phyloP scores from a whole-genome alignment of 2,329 filamentous ascomycete genomes.

The Ascocoryne sarcoides region DNA sequence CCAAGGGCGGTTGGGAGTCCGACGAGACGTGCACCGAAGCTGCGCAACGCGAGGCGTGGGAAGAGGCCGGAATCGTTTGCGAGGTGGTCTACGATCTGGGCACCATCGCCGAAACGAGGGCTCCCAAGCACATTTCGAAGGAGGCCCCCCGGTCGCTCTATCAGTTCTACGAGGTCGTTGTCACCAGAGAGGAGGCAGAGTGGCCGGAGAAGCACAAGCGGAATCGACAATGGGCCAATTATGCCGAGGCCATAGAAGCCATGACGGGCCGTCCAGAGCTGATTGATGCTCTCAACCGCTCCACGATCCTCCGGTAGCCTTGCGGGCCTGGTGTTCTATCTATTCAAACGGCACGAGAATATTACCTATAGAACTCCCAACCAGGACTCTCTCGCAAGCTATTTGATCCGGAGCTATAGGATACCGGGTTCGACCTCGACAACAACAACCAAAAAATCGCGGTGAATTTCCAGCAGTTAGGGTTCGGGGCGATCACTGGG shows the following conservation, averaged over 20 bases:
- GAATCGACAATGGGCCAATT: constrained; percentile 83
- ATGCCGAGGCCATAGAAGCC: constrained; percentile 68
- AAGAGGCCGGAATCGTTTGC: constrained; percentile 89
- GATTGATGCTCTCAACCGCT: constrained; percentile 73
- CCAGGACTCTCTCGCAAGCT: constrained; percentile 7
- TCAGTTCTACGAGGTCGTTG: constrained; percentile 81
- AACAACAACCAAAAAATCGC: constrained; percentile 15
- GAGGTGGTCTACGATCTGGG: constrained; percentile 79
- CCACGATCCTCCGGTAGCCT: constrained; percentile 34
- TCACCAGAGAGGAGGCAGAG: constrained; percentile 71
- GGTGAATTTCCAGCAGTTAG: constrained; percentile 15
- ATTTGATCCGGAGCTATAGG: constrained; percentile 18
- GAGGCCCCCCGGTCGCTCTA: constrained; percentile 56
- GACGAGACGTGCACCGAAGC: constrained; percentile 84
- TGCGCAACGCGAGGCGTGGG: constrained; percentile 89
- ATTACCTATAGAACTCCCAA: background rate
- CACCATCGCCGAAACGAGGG: constrained; percentile 73
- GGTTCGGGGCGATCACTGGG: constrained; percentile 11
- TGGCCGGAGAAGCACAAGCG: constrained; percentile 96
- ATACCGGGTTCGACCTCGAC: constrained; percentile 20
- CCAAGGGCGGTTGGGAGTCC: constrained; percentile 95
- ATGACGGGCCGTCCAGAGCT: constrained; percentile 77
- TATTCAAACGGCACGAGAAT: constrained; percentile 1
- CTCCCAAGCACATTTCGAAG: constrained; percentile 65
- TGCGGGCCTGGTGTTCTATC: constrained; percentile 31